phyloP scores from a whole-genome alignment of 352 stramenopile genomes.

The Phytophthora kernoviae region DNA sequence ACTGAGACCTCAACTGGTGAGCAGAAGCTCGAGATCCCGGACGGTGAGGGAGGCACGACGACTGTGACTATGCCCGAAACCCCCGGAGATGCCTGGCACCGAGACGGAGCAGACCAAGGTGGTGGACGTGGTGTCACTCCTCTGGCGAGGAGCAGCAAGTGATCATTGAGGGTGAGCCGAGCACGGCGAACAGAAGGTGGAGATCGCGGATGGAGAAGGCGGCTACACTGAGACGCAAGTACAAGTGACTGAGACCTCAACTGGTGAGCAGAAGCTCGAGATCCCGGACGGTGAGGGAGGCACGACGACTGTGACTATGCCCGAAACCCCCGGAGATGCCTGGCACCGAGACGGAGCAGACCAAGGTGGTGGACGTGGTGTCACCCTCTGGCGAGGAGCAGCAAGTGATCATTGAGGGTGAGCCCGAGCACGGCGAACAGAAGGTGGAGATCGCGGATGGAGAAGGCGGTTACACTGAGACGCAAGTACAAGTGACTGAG shows the following conservation, averaged over 20 bases:
- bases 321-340: too few relatives aligned
- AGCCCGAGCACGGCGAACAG: slow-evolving; percentile 7
- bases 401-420: slow-evolving; percentile 21
- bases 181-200: slow-evolving; percentile 1
- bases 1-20: background rate
- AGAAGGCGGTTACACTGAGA: background rate
- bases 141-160: slow-evolving; percentile 5
- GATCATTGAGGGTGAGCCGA: slow-evolving; percentile 3
- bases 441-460: slow-evolving; percentile 2
- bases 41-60: background rate
- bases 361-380: slow-evolving; percentile 21
- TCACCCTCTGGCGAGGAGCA: slow-evolving; percentile 9
- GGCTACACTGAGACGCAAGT: slow-evolving; percentile 2
- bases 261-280: background rate
- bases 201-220: slow-evolving; percentile 1
- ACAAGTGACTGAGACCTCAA: background rate
- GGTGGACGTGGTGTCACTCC: background rate
- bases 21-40: background rate
- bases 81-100: too few relatives aligned
- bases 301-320: background rate
- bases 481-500: background rate
- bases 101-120: background rate
- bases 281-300: background rate
- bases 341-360: background rate
- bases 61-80: too few relatives aligned